Conservation (phyloP, 1,284 basidiomycete species). For the Ceratobasidium sp. region DNA sequence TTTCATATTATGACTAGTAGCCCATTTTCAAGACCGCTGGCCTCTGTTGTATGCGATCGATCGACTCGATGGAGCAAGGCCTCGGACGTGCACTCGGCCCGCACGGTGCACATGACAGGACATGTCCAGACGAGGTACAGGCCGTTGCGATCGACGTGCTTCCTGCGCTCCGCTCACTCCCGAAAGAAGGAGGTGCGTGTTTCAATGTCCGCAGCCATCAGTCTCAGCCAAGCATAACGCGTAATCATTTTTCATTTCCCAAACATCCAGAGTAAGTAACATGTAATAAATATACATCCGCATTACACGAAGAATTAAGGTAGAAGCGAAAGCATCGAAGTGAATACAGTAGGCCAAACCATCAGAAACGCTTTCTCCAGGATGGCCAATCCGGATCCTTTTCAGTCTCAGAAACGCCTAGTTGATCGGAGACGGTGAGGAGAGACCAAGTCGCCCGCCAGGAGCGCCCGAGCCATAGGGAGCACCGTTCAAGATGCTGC, state of each 20-base stretch:
- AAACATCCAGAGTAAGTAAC: neutral
- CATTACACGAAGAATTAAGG: conserved; percentile 25
- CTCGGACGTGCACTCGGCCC: conserved; percentile 9
- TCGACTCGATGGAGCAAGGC: neutral
- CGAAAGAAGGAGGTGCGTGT: conserved; percentile 3
- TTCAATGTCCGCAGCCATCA: conserved; percentile 35
- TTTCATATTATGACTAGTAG: conserved; percentile 27
- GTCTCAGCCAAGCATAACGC: conserved; percentile 8
- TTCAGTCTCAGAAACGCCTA: conserved; percentile 16
- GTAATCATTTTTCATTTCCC: conserved; percentile 38
- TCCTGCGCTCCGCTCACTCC: conserved; percentile 10
- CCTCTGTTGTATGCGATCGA: conserved; percentile 1
- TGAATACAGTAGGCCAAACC: conserved; percentile 29
- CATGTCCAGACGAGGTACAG: neutral
- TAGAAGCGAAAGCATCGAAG: conserved; percentile 32
- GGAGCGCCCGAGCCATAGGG: conserved; percentile 4
- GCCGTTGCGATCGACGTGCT: conserved; percentile 26
- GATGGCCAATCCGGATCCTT: conserved; percentile 23
- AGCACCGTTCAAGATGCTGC: neutral
- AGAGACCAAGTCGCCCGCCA: conserved; percentile 10
- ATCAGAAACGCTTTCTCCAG: conserved; percentile 38
- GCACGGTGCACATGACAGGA: neutral
- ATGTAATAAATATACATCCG: conserved; percentile 36
- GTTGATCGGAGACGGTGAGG: conserved; percentile 36
- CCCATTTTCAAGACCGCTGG: conserved; percentile 3